phyloP scores from a whole-genome alignment of 73 alveolate species.

The Paramecium tetraurelia region DNA sequence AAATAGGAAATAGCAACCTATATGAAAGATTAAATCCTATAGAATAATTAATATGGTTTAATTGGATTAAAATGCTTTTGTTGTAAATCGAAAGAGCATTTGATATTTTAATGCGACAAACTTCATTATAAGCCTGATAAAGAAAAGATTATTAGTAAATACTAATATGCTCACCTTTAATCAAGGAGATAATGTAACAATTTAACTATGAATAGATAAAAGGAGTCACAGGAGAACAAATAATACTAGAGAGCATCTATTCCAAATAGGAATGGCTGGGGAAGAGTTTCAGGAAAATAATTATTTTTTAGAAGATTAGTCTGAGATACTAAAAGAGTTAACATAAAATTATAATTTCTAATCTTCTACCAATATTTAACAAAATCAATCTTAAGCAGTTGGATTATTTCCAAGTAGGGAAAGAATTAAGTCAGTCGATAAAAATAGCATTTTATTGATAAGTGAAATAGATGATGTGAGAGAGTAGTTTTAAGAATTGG shows the following conservation, averaged over 20 bases:
- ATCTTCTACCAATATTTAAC: background rate
- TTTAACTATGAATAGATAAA: background rate
- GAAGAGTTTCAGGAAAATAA: background rate
- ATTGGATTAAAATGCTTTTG: background rate
- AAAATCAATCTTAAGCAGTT: background rate
- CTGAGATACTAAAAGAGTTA: background rate
- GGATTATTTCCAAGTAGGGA: background rate
- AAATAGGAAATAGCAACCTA: background rate
- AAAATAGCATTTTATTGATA: background rate
- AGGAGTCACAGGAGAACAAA: background rate
- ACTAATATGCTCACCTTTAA: background rate
- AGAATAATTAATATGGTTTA: background rate
- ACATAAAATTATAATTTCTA: background rate
- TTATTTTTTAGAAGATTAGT: background rate
- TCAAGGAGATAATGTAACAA: background rate
- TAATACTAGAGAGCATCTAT: background rate
- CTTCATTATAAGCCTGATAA: background rate
- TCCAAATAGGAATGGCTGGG: background rate
- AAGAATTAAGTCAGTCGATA: background rate
- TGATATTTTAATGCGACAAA: background rate
- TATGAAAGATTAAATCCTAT: background rate
- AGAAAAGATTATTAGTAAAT: background rate
- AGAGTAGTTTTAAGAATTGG: background rate
- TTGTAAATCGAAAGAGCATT: background rate
- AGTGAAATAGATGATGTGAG: background rate